These are phyloP conservation scores for Hippophae rhamnoides DNA, from an alignment of 306 rosid species.

Conservation along the genomic window DNA sequence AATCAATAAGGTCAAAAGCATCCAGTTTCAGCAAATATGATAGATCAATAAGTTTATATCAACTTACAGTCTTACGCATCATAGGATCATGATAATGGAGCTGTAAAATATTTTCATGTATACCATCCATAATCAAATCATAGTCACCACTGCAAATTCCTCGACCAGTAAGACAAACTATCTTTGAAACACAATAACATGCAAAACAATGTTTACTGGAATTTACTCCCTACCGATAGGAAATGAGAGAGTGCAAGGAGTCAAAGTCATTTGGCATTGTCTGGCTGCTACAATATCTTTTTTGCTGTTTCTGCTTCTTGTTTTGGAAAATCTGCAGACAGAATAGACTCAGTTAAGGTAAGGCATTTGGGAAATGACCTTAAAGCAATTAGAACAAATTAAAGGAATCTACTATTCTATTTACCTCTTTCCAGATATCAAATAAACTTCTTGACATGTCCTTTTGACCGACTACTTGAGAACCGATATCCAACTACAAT, in stretches of 20 bases:
- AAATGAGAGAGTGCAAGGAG: conserved; percentile 57
- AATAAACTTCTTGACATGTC: conserved; percentile 59
- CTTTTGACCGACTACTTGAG: conserved; percentile 91
- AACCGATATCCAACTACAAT: conserved; percentile 56
- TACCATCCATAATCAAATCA: conserved; percentile 84
- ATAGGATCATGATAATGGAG: conserved; percentile 88
- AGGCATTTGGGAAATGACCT: conserved; percentile 4
- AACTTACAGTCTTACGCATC: conserved; percentile 87
- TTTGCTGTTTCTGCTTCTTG: conserved; percentile 50
- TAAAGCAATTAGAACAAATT: conserved; percentile 7
- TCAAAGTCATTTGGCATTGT: conserved; percentile 48
- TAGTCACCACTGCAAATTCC: conserved; percentile 65
- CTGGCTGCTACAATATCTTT: conserved; percentile 28
- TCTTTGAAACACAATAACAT: conserved; percentile 2
- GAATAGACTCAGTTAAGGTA: conserved; percentile 18
- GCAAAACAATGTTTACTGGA: conserved; percentile 14
- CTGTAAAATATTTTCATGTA: conserved; percentile 84
- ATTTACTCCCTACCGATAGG: conserved; percentile 51
- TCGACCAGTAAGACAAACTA: conserved; percentile 8
- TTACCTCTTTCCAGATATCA: conserved; percentile 91
- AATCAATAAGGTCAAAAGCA: conserved; percentile 18
- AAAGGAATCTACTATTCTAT: conserved; percentile 6
- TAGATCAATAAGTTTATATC: conserved; percentile 16
- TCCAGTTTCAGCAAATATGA: conserved; percentile 11
- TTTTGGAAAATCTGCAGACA: conserved; percentile 60